A percentile compares a stretch with the other conserved stretches of the same genome.
These are phyloP conservation scores for Podaxis sp. DNA, from an alignment of 768 basidiomycete genomes.

Conservation along the genomic window DNA sequence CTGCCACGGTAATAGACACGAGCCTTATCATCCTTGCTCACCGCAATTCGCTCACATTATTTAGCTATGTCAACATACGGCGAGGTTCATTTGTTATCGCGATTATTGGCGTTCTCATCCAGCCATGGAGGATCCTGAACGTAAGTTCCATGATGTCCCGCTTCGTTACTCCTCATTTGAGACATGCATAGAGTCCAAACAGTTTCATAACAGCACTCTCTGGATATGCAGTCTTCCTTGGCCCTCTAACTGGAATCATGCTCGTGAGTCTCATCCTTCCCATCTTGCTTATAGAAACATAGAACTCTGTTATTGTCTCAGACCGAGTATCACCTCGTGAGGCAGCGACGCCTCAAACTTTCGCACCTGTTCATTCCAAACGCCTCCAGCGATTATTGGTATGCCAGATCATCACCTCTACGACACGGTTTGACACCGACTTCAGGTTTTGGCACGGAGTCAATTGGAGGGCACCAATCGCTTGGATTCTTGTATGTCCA, in stretches of 20 bases:
- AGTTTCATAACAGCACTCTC: slow-evolving; percentile 32
- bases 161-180: not conserved
- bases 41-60: not conserved
- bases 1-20: slow-evolving; percentile 20
- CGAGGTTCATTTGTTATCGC: slow-evolving; percentile 32
- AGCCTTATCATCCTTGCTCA: not conserved
- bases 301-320: not conserved
- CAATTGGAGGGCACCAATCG: slow-evolving; percentile 22
- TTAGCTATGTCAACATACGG: slow-evolving; percentile 28
- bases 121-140: slow-evolving; percentile 32
- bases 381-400: slow-evolving; percentile 29
- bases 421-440: too few relatives aligned
- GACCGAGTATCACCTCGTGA: slow-evolving; percentile 29
- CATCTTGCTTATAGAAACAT: not conserved
- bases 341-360: slow-evolving; percentile 25
- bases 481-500: slow-evolving; percentile 26
- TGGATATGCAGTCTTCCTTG: slow-evolving; percentile 31
- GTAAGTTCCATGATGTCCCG: slow-evolving; percentile 11
- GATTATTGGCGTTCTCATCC: slow-evolving; percentile 27
- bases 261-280: slow-evolving; percentile 19
- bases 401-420: not conserved
- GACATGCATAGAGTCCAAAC: slow-evolving; percentile 17
- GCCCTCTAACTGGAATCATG: slow-evolving; percentile 33
- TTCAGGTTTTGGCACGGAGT: slow-evolving; percentile 21
- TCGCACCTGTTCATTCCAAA: slow-evolving; percentile 29